Evolutionary conservation across 305 asterid genomes (phyloP), one percentile per base, ranked within the genome.

Genomic region (Plantago lanceolata): DNA sequence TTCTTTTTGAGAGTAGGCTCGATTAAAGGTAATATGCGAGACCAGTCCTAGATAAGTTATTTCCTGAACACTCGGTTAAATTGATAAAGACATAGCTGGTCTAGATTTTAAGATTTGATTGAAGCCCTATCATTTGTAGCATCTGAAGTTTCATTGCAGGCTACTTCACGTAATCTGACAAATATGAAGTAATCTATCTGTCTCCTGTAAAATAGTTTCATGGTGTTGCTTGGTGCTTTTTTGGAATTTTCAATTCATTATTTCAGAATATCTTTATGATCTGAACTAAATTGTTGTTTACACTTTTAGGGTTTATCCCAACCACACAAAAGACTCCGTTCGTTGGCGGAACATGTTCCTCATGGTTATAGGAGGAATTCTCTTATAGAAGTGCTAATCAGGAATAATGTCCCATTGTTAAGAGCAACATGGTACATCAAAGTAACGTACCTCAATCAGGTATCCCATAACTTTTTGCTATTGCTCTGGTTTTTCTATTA

Each of bases 371-470:
- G 91, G 73, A 82, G 72, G 81, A 88, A 73, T 71, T 81, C 90
- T 54, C 94, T 88, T 57, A 80, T 94, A 68, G 99, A 90, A 85
- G 92, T 88, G 74, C 87, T 94, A 33, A 80, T 86, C 68, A 77
- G 84, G 75, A 90, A 94, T 78, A 84, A 90, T 74, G 94, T 94
- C 73, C 96, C 99, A 1, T 69, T 94, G 73, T 71, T 86, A 76
- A 85, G 96, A 80, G 96, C 99, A 58, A 87, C 99, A 1, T 94
- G 99, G 99, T 90, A 86, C 79, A 82, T 94, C 75, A 94, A 90
- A 88, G 94, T 94, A 58, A 90, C 84, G 29, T 90, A 90, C 75
- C 97, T 94, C 54, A 94, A 94, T 85, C 99, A 90, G 99, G 99
- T 94, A 83, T 44, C 2, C 43, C 43, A 35, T 5, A 35, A 48